phyloP scores from a whole-genome alignment of 495 filamentous ascomycete genomes.

The Penicillium waksmanii region DNA sequence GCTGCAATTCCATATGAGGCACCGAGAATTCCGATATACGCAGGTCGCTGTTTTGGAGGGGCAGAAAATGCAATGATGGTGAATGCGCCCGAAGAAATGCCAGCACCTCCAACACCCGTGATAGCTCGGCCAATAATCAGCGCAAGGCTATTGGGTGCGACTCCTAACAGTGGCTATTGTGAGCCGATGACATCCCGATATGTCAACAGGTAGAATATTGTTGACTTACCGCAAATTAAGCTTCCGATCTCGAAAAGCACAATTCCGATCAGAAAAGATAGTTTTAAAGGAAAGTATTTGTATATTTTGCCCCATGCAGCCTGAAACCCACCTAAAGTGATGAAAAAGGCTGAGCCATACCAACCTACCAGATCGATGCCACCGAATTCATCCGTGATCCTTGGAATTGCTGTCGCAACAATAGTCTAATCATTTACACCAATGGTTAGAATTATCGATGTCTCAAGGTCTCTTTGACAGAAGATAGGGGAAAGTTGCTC shows the following conservation, averaged over 20 bases:
- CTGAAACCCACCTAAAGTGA: constrained; percentile 47
- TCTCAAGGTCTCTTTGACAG: not conserved
- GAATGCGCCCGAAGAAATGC: constrained; percentile 51
- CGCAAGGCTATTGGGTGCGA: constrained; percentile 57
- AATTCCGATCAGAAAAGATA: constrained; percentile 42
- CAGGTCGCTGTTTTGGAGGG: constrained; percentile 55
- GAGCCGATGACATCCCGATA: not conserved
- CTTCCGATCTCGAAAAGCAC: constrained; percentile 57
- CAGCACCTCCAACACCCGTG: constrained; percentile 49
- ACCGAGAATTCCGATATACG: constrained; percentile 49
- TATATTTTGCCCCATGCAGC: constrained; percentile 53
- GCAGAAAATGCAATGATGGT: constrained; percentile 60
- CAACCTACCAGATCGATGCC: constrained; percentile 48
- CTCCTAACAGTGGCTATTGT: constrained; percentile 12
- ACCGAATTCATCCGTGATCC: constrained; percentile 32
- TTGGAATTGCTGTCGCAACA: constrained; percentile 20
- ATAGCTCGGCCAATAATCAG: constrained; percentile 67
- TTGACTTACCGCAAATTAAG: constrained; percentile 54
- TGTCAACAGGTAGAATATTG: too few relatives aligned
- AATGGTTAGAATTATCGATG: not conserved
- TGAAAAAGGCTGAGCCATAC: constrained; percentile 52
- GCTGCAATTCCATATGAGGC: constrained; percentile 59
- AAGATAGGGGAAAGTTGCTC: not conserved
- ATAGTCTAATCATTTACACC: not conserved
- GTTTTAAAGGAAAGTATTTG: constrained; percentile 47